These are phyloP conservation scores for Zygosaccharomyces pseudobailii DNA, from an alignment of 1,139 yeast species.

Conservation along the genomic window DNA sequence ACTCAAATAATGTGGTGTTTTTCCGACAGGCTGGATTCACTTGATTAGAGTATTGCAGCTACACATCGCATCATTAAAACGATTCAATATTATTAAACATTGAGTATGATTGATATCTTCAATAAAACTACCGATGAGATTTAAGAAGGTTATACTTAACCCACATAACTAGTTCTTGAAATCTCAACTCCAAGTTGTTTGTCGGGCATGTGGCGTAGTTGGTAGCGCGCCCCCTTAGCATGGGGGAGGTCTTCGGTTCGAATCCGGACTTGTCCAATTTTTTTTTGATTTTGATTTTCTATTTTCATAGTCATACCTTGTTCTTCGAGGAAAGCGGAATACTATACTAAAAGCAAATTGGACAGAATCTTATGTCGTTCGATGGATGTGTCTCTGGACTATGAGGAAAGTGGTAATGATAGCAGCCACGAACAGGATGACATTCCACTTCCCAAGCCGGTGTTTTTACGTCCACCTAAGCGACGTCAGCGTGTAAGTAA, in stretches of 20 bases:
- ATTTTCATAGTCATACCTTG: not conserved
- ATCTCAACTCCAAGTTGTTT: no score
- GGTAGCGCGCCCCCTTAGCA: constrained; percentile 89
- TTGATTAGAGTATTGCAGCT: no score
- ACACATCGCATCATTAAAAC: no score
- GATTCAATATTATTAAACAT: no score
- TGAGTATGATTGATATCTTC: no score
- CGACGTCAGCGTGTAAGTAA: not conserved
- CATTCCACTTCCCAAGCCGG: constrained; percentile 1
- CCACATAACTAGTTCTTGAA: no score
- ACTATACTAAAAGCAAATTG: no score
- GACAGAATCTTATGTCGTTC: not conserved
- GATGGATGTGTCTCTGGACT: constrained; percentile 7
- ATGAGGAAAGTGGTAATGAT: constrained; percentile 13
- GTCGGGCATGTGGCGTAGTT: constrained; percentile 87
- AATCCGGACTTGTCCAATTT: constrained; percentile 75
- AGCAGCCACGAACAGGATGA: constrained; percentile 14
- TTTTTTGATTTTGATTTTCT: constrained; percentile 12
- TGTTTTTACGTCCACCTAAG: not conserved
- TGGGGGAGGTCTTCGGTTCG: constrained; percentile 86
- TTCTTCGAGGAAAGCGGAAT: no score
- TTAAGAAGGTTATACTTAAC: no score
- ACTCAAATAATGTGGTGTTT: no score
- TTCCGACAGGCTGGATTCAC: no score
- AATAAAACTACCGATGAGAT: no score